Conservation (phyloP, 202 grass and related monocot species). For the Schoenoplectus triqueter region DNA sequence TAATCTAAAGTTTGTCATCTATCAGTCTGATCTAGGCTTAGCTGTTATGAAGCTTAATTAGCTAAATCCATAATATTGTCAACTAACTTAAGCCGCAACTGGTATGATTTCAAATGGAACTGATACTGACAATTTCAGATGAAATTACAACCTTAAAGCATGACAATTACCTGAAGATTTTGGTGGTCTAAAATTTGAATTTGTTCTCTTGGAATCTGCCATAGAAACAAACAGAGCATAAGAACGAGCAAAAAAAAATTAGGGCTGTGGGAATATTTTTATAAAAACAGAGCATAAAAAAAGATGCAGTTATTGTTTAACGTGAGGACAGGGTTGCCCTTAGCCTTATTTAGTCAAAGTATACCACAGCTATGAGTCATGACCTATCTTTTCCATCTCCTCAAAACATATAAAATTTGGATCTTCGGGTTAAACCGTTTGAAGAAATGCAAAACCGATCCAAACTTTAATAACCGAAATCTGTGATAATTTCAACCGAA, state of each 20-base stretch:
- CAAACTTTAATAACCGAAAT: no score
- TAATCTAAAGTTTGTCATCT: neutral
- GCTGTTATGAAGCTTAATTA: conserved; percentile 13
- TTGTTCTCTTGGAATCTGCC: conserved; percentile 73
- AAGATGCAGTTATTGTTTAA: neutral
- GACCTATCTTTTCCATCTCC: no score
- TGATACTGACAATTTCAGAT: neutral
- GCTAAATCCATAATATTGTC: neutral
- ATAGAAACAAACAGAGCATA: neutral
- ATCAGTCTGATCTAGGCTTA: neutral
- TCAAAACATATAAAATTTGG: no score
- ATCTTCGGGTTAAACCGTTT: no score
- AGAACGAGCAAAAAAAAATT: neutral
- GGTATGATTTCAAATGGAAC: neutral
- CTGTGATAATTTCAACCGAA: no score
- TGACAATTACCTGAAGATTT: conserved; percentile 64
- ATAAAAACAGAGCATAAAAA: no score
- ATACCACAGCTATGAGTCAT: no score
- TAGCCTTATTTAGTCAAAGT: neutral
- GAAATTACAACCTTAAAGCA: neutral
- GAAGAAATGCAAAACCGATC: no score
- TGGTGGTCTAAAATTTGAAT: conserved; percentile 78
- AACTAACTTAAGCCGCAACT: neutral
- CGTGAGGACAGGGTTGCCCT: neutral
- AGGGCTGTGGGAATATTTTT: no score